Evolutionary conservation across 192 early-diverging fungal genomes (phyloP), one percentile per base, ranked within the genome.

Genomic region (Kickxella alabastrina): DNA sequence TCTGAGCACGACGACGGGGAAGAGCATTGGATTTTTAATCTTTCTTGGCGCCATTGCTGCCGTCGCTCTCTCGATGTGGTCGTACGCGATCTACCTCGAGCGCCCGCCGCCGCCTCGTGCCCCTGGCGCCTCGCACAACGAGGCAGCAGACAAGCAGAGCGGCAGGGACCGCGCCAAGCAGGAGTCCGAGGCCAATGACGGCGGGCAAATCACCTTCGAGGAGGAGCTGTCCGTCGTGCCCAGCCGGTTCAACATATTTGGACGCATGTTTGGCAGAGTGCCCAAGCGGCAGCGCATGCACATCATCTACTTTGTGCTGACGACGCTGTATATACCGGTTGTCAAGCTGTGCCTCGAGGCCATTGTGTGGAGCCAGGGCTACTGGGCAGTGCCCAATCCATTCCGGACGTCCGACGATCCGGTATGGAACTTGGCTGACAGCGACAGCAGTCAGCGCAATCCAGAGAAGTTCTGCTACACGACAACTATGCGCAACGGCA

Each of bases 381-480:
- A 57, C 65, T 79, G 78, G 78, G 43, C 73, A 4, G 68, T 76
- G 4, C 28, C 63, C 40, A 79, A 79, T 27, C 78, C 78, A 2
- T 79, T 60, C 62, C 49, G 69, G 25, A 43, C 48, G 0, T 43
- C 38, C 10, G 78, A 79, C 52, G 37, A 35, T 22, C 78, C 78
- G 6, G 18, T 15, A 15, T 76, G 59, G 25, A 42, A 46, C 17
- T 7, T 32, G 5, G 23, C 58, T 1, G 41, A 42, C 3, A n/a
- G n/a, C n/a, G 59, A 54, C 15, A 57, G 45, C 10, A 3, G 37
- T 24, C 41, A 47, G 18, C 66, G 72, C 38, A 54, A 52, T 19
- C 56, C 67, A 0, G 5, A 1, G 12, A 44, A 42, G 21, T 79
- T 79, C 46, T 79, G 78, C 55, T 79, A 79, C 41, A 78, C 68